Evolutionary conservation across 495 filamentous ascomycete genomes (phyloP), one percentile per base, ranked within the genome.

Genomic region (Sabuloglossum arenarium): DNA sequence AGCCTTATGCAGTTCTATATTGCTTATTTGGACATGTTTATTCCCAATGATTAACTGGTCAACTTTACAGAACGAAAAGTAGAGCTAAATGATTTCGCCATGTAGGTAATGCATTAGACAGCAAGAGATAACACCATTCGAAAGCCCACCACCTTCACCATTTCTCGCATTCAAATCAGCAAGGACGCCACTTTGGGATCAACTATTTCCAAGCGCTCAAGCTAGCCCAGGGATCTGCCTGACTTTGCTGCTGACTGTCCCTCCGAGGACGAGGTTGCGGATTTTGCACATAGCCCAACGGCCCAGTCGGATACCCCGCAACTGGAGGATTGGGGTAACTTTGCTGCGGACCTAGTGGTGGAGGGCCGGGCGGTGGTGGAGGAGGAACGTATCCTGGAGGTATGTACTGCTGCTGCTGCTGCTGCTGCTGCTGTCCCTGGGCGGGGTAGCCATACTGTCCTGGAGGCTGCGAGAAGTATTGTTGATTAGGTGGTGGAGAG

Each of bases 381-480:
- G 90, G 90, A 0, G 89, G 90, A 37, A 94, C 78, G 65, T 94
- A 96, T 19, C 88, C 88, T 19, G 79, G 78, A 31, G 87, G 86
- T 60, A 90, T 73, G 51, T 67, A 67, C 47, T 71, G 70, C 51
- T 63, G 63, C 12, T 61, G 59, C 25, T 58, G 60, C 21, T 63
- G 59, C 16, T 24, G 54, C 46, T 39, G 34, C 10, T 45, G 55
- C 43, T 65, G 65, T 50, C 62, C 59, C 43, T 59, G 62, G 1
- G 54, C 27, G 10, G 59, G 58, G 25, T 61, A 58, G 3, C 57
- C 46, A 25, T 60, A 59, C 31, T 58, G 58, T 3, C 60, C 58
- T 11, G 64, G 61, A 24, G 62, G 62, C 9, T 55, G 59, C 54
- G 59, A 64, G 64, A 64, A 67, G 51, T 63, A 62, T 45, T 66